Evolutionary conservation across 768 basidiomycete genomes (phyloP).

Genomic region (Lanmaoa rubissima): DNA sequence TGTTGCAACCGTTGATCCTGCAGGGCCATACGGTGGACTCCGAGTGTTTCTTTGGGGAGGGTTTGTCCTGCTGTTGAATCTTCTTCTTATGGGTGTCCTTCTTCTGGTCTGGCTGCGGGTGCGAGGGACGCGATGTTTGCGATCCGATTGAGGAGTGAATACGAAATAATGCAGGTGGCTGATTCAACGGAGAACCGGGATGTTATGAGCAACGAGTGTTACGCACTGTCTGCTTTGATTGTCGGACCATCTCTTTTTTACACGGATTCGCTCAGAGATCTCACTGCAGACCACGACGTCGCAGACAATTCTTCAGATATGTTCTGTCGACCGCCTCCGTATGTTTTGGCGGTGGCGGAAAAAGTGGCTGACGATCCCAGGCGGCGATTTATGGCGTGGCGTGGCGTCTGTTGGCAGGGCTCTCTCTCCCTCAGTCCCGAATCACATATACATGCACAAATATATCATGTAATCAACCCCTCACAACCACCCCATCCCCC

Average conservation of each 20-base stretch:
- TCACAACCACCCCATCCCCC: background rate
- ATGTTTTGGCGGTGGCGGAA: constrained; percentile 15
- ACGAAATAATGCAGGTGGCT: constrained; percentile 16
- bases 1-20: constrained; percentile 77
- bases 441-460: constrained; percentile 22
- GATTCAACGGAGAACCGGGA: constrained; percentile 20
- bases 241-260: constrained; percentile 29
- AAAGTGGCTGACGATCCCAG: constrained; percentile 30
- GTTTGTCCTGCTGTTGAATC: constrained; percentile 41
- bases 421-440: background rate
- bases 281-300: constrained; percentile 5
- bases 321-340: constrained; percentile 5
- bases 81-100: constrained; percentile 42
- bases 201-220: constrained; percentile 10
- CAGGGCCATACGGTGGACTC: constrained; percentile 71
- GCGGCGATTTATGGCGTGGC: constrained; percentile 26
- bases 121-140: background rate
- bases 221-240: constrained; percentile 37
- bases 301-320: background rate
- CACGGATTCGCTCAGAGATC: constrained; percentile 17
- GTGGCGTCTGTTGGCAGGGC: constrained; percentile 20
- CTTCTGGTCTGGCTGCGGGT: constrained; percentile 38
- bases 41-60: constrained; percentile 47
- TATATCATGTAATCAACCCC: constrained; percentile 24
- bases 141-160: constrained; percentile 4